Evolutionary conservation across 2,329 filamentous ascomycete genomes (phyloP), one percentile per base, ranked within the genome.

Genomic region (Blastomyces gilchristii): DNA sequence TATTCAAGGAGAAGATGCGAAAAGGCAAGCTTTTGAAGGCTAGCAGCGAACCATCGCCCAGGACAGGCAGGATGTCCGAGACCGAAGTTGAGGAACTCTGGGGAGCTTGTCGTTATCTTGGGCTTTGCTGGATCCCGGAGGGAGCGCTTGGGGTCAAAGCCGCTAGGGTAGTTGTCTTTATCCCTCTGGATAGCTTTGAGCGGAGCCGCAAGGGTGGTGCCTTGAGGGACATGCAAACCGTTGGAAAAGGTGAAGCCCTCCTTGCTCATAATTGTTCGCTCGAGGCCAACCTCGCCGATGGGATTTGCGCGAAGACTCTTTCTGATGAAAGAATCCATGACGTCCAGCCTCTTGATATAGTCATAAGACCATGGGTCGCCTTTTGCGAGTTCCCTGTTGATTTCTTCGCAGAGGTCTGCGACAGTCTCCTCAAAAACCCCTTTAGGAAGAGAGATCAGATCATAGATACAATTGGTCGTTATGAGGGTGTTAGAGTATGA

Each of bases 271-370:
- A 69, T 63, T 37, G 61, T 63, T 16, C 66, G 65, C 53, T 66
- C 61, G 37, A 69, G 63, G 45, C 67, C 66, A 49, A 63, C 62
- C 41, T 67, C 67, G 52, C 64, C 64, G 16, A 68, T 64, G 14
- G 65, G 63, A 50, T 67, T 62, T 22, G 62, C 43, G 49, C 67
- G 68, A 14, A 68, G 53, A 34, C 63, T 66, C 52, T 69, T 67
- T 52, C 68, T 62, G 56, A 68, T 64, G n/a, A 66, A 54, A 18
- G 66, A 67, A 58, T 68, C 68, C 60, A 63, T 65, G 61, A 67
- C 53, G 25, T 65, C 52, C 3, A 65, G 45, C 64, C 65, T 69
- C 39, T 68, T 56, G 47, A 18, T 65, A 66, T 58, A 66, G 22
- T 39, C 53, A 34, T 61, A 53, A 31, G 43, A 50, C 43, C 50